These are phyloP conservation scores for Monosporascus sp. DNA, from an alignment of 2,329 filamentous ascomycete species.

Conservation along the genomic window DNA sequence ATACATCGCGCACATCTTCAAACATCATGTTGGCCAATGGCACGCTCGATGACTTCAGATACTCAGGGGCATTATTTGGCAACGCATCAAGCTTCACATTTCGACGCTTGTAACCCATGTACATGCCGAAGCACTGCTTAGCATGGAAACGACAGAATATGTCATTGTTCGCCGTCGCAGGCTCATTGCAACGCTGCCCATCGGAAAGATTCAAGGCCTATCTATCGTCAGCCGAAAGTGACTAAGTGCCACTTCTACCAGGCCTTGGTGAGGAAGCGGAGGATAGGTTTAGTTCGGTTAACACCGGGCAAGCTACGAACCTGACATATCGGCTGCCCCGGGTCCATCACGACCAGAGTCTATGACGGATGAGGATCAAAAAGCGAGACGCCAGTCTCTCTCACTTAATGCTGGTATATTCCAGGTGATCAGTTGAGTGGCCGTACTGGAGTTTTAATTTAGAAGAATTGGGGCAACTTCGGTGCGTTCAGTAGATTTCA, in stretches of 20 bases:
- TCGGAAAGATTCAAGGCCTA: conserved; percentile 31
- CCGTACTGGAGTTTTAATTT: no score
- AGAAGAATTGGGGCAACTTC: no score
- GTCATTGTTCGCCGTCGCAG: conserved; percentile 34
- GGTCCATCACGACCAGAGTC: background rate
- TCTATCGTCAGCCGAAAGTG: background rate
- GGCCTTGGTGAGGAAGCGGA: no score
- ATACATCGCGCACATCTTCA: conserved; percentile 30
- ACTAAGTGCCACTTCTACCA: no score
- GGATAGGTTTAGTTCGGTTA: no score
- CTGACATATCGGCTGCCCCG: background rate
- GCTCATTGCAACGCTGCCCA: conserved; percentile 26
- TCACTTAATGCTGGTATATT: no score
- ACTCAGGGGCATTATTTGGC: conserved; percentile 28
- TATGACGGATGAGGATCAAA: no score
- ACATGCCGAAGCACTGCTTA: conserved; percentile 38
- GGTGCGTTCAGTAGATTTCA: no score
- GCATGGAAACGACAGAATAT: conserved; percentile 38
- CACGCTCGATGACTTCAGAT: conserved; percentile 28
- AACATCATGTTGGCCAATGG: conserved; percentile 36
- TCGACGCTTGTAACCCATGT: conserved; percentile 43
- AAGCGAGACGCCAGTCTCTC: no score
- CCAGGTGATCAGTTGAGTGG: no score
- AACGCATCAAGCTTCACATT: conserved; percentile 38
- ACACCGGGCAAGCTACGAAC: background rate